phyloP scores from a whole-genome alignment of 1,284 basidiomycete species.

The Sporisorium scitamineum region DNA sequence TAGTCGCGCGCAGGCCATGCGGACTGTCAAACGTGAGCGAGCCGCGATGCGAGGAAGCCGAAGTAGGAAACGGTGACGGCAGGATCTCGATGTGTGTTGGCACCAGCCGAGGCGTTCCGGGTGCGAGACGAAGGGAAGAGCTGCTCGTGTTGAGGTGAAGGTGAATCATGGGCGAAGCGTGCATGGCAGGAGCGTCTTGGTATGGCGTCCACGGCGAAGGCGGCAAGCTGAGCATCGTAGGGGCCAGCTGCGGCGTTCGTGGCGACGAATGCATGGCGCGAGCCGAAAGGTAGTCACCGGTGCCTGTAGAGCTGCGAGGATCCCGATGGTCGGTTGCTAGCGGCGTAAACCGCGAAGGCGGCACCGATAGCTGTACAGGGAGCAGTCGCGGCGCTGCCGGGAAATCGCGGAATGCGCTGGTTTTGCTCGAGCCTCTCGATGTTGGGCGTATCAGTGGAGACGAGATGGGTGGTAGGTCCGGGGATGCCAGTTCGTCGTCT shows the following conservation, averaged over 20 bases:
- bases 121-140: slow-evolving; percentile 34
- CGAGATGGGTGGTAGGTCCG: slow-evolving; percentile 40
- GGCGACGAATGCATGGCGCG: slow-evolving; percentile 36
- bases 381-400: slow-evolving; percentile 51
- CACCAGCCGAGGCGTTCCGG: slow-evolving; percentile 56
- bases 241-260: slow-evolving; percentile 48
- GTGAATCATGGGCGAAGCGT: slow-evolving; percentile 32
- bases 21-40: slow-evolving; percentile 42
- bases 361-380: slow-evolving; percentile 51
- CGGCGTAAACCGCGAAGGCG: slow-evolving; percentile 52
- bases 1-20: slow-evolving; percentile 22
- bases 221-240: slow-evolving; percentile 57
- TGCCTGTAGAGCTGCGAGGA: slow-evolving; percentile 15
- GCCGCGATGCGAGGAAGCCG: slow-evolving; percentile 34
- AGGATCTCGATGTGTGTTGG: slow-evolving; percentile 54
- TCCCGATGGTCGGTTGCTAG: slow-evolving; percentile 32
- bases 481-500: slow-evolving; percentile 41
- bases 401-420: slow-evolving; percentile 33
- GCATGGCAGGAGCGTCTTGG: slow-evolving; percentile 12
- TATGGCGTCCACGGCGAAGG: slow-evolving; percentile 62
- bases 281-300: slow-evolving; percentile 42
- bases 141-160: slow-evolving; percentile 48
- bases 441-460: slow-evolving; percentile 39
- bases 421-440: slow-evolving; percentile 18
- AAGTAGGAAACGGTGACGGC: slow-evolving; percentile 57